Evolutionary conservation across 371 early-diverging fungal species (phyloP).

Genomic region (Mucor velutinosus): DNA sequence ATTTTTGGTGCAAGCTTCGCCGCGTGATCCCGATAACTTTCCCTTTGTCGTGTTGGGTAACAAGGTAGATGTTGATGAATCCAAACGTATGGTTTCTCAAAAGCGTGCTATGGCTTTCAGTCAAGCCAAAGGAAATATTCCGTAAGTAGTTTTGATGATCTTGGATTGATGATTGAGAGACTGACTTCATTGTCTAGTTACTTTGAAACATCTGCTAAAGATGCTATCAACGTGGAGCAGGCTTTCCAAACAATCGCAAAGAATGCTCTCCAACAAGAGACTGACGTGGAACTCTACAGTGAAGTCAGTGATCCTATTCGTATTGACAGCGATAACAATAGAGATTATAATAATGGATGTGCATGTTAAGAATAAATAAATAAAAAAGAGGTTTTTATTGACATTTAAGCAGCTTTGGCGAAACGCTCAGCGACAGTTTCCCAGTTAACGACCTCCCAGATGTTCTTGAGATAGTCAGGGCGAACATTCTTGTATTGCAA

Average conservation of each 20-base stretch:
- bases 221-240: slow-evolving; percentile 94
- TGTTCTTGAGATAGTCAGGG: slow-evolving; percentile 92
- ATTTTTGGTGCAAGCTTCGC: slow-evolving; percentile 92
- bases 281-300: slow-evolving; percentile 68
- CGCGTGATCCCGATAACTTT: slow-evolving; percentile 92
- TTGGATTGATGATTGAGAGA: neutral
- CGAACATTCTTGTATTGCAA: slow-evolving; percentile 97
- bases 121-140: slow-evolving; percentile 91
- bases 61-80: slow-evolving; percentile 96
- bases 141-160: slow-evolving; percentile 59
- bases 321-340: slow-evolving; percentile 30
- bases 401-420: slow-evolving; percentile 51
- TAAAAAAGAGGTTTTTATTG: neutral
- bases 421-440: slow-evolving; percentile 88
- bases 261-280: slow-evolving; percentile 89
- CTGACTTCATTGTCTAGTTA: slow-evolving; percentile 13
- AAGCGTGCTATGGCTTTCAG: slow-evolving; percentile 97
- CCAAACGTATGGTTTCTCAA: slow-evolving; percentile 88
- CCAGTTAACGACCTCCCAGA: slow-evolving; percentile 99
- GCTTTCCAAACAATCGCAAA: slow-evolving; percentile 95
- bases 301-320: slow-evolving; percentile 40
- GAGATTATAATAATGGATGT: slow-evolving; percentile 32
- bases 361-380: slow-evolving; percentile 31
- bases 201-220: slow-evolving; percentile 92
- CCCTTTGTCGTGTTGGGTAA: slow-evolving; percentile 98